Base-by-base conservation (phyloP, 805 yeast genomes). In the Schwanniomyces pseudopolymorphus region DNA sequence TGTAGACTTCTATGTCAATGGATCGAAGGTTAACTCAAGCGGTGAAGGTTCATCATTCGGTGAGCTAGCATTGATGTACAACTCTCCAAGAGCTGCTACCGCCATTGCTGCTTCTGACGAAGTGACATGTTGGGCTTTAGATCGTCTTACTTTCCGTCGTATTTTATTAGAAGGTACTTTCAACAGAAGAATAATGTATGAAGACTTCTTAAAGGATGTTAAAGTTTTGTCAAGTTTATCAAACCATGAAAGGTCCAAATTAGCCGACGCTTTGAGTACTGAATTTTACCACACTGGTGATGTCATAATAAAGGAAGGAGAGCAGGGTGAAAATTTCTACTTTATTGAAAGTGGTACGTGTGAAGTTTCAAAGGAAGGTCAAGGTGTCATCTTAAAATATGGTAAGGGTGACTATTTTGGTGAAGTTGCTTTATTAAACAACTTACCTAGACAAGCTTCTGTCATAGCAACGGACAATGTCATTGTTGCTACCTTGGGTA, bases 1-100 rank as follows among this genome's bases (percentile, higher is more conserved):
- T 1, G 97, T 94, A 46, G 92, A 89, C 51, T 91, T 83, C 59
- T 78, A 76, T 56, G 91, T 87, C 26, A 81, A 89, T 63, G 86
- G 82, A 43, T 63, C 77, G 38, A 79, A 82, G 58, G 92, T 90
- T 33, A 84, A 80, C 61, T 74, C 86, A 1, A 78, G 88, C n/a
- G 85, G 88, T 8, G 83, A 89, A 33, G 97, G 98, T 5, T 81
- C 96, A 4, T 84, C 92, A 39, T 94, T 94, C 68, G 99, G 99
- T 62, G 99, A 94, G 68, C 78, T 94, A 60, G 99, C 99, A 3
- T 78, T 94, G 58, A 90, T 94, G 96, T 92, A 94, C 73, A 92
- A 94, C 66, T 84, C 97, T 16, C 97, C 97, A 51, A 84, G 99
- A 69, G 98, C 98, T 6, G 98, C 98, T 8, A 89, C 98, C 1